These are phyloP conservation scores for Coffea humblotiana DNA, from an alignment of 305 asterid species.

Conservation along the genomic window DNA sequence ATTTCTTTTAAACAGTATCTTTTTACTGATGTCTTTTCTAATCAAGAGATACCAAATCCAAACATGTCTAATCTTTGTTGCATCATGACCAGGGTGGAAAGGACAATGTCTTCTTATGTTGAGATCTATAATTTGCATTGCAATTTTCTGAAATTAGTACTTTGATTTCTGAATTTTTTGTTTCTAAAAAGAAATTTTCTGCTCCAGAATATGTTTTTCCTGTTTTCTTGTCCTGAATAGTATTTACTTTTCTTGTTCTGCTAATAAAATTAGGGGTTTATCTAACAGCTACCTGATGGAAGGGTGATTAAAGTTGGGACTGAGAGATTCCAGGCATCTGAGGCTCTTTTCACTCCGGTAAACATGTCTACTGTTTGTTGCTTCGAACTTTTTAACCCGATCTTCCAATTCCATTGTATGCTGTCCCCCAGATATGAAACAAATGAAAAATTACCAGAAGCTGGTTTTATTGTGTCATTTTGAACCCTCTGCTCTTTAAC, in stretches of 20 bases:
- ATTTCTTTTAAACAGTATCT: slow-evolving; percentile 3
- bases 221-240: neutral
- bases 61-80: neutral
- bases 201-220: neutral
- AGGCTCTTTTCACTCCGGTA: slow-evolving; percentile 96
- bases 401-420: neutral
- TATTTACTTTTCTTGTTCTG: neutral
- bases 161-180: neutral
- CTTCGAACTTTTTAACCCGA: neutral
- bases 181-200: slow-evolving; percentile 6
- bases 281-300: slow-evolving; percentile 93
- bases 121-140: neutral
- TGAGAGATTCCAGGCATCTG: slow-evolving; percentile 97
- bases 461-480: neutral
- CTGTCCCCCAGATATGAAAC: neutral
- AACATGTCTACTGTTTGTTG: slow-evolving; percentile 22
- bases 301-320: slow-evolving; percentile 93
- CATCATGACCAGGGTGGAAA: neutral
- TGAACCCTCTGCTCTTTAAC: neutral
- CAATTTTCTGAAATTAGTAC: neutral
- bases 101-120: neutral
- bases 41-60: neutral
- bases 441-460: neutral
- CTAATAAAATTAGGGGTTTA: slow-evolving; percentile 3
- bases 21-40: neutral